Base-by-base conservation (phyloP, 441 rosid species). In the Dalechampia spathulata region DNA sequence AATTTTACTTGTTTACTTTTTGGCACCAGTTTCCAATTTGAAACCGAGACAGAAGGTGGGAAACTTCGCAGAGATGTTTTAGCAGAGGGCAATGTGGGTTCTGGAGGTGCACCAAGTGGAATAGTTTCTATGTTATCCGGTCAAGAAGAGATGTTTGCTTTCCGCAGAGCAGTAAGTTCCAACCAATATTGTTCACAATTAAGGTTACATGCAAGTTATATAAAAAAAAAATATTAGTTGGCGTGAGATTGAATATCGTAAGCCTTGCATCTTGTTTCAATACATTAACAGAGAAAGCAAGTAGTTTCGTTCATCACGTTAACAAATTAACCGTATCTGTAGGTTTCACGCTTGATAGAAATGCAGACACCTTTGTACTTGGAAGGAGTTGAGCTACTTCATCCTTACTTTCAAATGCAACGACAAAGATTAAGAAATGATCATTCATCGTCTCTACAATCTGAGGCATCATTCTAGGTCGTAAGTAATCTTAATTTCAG, bases 91-190 rank as follows among this genome's bases (percentile, higher is more conserved):
- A 75, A 55, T 62, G 81, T 79, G 62, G 72, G 95, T 58, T 72
- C 86, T 17, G 93, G 75, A 55, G 95, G 87, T 28, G 70, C 83
- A 47, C 83, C 93, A 10, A 38, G 76, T 65, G 78, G 86, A 22
- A 88, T 91, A 7, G 73, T 78, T 25, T 81, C 88, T 39, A 79
- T 86, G 91, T 71, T 86, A 37, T 86, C 93, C 21, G 90, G 95
- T 27, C 79, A 83, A 75, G 98, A 88, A 58, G 98, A 91, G 70
- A 81, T 81, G 82, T 91, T 91, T 73, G 96, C 98, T 52, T 91
- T 91, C 74, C 86, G 81, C 20, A 71, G 95, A 63, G 96, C 98
- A 0, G 96, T 91, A 65, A 86, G 90, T 76, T n/a, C n/a, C n/a
- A n/a, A n/a, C n/a, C n/a, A n/a, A n/a, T n/a, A n/a, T n/a, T n/a